Conservation (phyloP, 2,329 filamentous ascomycete species). For the Alternaria rosae region DNA sequence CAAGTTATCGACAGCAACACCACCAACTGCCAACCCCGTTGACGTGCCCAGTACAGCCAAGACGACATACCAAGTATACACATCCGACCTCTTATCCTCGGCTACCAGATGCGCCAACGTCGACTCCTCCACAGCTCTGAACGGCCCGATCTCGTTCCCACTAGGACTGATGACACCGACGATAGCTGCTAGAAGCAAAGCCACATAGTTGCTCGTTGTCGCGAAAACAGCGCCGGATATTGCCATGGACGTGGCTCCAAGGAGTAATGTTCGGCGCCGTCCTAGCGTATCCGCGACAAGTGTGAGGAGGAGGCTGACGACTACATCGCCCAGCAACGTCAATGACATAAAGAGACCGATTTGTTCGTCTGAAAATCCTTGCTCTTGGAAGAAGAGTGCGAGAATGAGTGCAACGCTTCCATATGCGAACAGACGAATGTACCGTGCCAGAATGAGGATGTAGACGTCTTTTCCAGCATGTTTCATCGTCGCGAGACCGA, state of each 20-base stretch:
- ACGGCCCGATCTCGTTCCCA: slow-evolving; percentile 53
- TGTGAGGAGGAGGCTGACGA: slow-evolving; percentile 47
- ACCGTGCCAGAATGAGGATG: slow-evolving; percentile 48
- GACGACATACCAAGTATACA: slow-evolving; percentile 52
- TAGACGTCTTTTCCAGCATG: slow-evolving; percentile 40
- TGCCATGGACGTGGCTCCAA: slow-evolving; percentile 47
- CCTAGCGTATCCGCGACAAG: slow-evolving; percentile 48
- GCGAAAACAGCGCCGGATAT: slow-evolving; percentile 48
- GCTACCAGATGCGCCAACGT: slow-evolving; percentile 47
- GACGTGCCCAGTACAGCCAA: slow-evolving; percentile 49
- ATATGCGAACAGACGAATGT: slow-evolving; percentile 48
- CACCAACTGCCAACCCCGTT: slow-evolving; percentile 44
- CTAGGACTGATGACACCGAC: slow-evolving; percentile 50
- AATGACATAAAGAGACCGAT: slow-evolving; percentile 53
- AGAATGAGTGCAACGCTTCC: slow-evolving; percentile 48
- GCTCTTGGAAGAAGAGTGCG: slow-evolving; percentile 46
- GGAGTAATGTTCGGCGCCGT: slow-evolving; percentile 41
- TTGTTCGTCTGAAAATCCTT: slow-evolving; percentile 45
- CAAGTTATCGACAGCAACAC: slow-evolving; percentile 48
- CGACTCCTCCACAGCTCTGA: slow-evolving; percentile 51
- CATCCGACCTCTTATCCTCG: slow-evolving; percentile 41
- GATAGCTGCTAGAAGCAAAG: slow-evolving; percentile 45
- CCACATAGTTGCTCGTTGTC: slow-evolving; percentile 37
- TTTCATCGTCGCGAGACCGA: slow-evolving; percentile 40
- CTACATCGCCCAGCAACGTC: slow-evolving; percentile 50